phyloP scores from a whole-genome alignment of 169 alveolate species.

The Eimeria tenella region DNA sequence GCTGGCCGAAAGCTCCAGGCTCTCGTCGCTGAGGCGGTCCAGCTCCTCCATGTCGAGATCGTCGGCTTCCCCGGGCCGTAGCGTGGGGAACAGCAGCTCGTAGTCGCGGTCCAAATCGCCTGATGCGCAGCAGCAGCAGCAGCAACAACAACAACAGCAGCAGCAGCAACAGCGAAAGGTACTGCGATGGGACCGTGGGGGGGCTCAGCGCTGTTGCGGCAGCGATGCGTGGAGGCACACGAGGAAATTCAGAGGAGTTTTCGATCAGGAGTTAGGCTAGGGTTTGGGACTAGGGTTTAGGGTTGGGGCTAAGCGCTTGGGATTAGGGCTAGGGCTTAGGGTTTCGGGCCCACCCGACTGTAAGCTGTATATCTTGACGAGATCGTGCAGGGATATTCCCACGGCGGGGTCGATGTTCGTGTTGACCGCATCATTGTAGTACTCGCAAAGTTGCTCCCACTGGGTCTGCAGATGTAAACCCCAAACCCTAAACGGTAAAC shows the following conservation, averaged over 20 bases:
- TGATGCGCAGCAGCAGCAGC: background rate
- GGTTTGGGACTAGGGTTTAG: no score
- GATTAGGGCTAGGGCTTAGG: no score
- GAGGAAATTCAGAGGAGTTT: no score
- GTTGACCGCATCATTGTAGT: slow-evolving; percentile 80
- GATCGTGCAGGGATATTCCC: slow-evolving; percentile 80
- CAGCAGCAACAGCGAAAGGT: no score
- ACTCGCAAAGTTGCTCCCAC: slow-evolving; percentile 79
- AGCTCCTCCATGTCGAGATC: slow-evolving; percentile 55
- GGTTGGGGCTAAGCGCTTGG: no score
- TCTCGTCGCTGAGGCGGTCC: slow-evolving; percentile 65
- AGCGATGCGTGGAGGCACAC: no score
- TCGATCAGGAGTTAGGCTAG: no score
- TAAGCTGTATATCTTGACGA: slow-evolving; percentile 76
- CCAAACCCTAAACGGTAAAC: slow-evolving; percentile 18
- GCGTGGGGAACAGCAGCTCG: slow-evolving; percentile 80
- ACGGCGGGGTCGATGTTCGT: slow-evolving; percentile 78
- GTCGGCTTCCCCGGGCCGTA: slow-evolving; percentile 50
- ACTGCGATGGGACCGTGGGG: no score
- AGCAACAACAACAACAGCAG: no score
- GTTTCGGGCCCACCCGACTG: slow-evolving; percentile 69
- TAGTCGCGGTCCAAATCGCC: slow-evolving; percentile 81
- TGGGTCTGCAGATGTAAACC: slow-evolving; percentile 52
- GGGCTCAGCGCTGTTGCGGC: no score
- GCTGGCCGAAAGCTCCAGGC: slow-evolving; percentile 22